Percentiles rank a stretch among this genome's conserved stretches.
phyloP scores from a whole-genome alignment of 2,329 filamentous ascomycete species.

The Thelonectria discophora region DNA sequence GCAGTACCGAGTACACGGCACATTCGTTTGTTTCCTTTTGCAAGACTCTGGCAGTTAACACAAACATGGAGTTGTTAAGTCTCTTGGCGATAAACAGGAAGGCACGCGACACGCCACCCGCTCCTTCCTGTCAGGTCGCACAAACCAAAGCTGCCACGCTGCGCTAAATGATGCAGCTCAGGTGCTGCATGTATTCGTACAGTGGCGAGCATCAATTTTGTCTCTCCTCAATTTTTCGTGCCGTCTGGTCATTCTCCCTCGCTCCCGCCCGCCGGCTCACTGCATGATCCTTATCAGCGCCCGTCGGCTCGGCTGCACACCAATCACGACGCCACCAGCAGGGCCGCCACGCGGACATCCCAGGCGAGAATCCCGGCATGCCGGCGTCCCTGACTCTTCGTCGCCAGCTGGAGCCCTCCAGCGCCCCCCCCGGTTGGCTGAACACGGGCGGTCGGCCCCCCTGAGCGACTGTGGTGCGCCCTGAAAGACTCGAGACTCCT shows the following conservation, averaged over 20 bases:
- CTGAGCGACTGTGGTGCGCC: slow-evolving; percentile 5
- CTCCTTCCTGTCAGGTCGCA: background rate
- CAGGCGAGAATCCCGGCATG: slow-evolving; percentile 7
- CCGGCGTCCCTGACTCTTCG: slow-evolving; percentile 16
- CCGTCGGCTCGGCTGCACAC: slow-evolving; percentile 24
- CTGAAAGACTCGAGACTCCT: background rate
- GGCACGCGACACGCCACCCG: slow-evolving; percentile 19
- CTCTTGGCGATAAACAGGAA: background rate
- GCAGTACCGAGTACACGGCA: too few relatives aligned
- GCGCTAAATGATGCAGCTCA: background rate
- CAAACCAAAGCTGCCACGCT: background rate
- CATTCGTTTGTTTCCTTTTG: background rate
- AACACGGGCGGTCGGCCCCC: background rate
- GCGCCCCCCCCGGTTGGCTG: too few relatives aligned
- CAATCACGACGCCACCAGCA: slow-evolving; percentile 29
- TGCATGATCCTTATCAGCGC: slow-evolving; percentile 36
- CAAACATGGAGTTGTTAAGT: too few relatives aligned
- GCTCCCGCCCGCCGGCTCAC: slow-evolving; percentile 11
- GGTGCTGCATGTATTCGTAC: too few relatives aligned
- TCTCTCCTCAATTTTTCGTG: background rate
- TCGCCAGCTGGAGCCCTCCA: background rate
- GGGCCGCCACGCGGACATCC: slow-evolving; percentile 29
- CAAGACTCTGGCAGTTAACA: slow-evolving; percentile 3
- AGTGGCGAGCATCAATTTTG: background rate
- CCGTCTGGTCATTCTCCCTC: slow-evolving; percentile 1